Percentiles rank a stretch among this genome's conserved stretches.
Conservation (phyloP, 148 eudicot genomes). For the Euryodendron excelsum region DNA sequence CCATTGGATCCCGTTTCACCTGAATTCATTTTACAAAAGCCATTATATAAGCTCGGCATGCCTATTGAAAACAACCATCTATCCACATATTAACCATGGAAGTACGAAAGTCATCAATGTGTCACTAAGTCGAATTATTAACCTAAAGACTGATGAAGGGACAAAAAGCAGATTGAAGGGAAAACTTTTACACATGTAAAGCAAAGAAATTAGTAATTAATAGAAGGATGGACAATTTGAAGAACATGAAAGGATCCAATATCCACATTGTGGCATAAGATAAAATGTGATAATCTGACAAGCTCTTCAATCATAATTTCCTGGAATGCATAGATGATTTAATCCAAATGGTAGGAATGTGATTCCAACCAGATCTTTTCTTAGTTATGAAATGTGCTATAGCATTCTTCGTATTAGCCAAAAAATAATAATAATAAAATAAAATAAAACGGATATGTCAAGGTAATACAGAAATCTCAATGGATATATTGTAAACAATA, state of each 20-base stretch:
- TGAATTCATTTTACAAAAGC: conserved; percentile 11
- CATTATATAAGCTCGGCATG: background rate
- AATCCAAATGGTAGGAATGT: background rate
- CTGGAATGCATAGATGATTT: background rate
- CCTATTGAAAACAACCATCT: background rate
- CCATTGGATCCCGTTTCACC: conserved; percentile 17
- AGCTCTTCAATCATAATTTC: background rate
- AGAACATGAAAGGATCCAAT: background rate
- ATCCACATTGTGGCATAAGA: background rate
- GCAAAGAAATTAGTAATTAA: background rate
- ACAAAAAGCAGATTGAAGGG: background rate
- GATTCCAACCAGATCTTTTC: background rate
- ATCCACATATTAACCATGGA: background rate
- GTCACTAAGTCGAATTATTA: background rate
- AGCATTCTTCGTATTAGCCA: too few relatives aligned
- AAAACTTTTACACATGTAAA: background rate
- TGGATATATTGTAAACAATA: too few relatives aligned
- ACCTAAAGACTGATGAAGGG: background rate
- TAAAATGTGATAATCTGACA: background rate
- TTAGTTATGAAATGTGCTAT: too few relatives aligned
- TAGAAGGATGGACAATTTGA: background rate
- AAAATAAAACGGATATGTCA: too few relatives aligned
- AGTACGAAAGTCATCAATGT: background rate
- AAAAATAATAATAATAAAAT: too few relatives aligned
- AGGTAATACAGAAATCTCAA: too few relatives aligned